Base-by-base conservation (phyloP, 352 stramenopile genomes). In the Elongisporangium prolatum region DNA sequence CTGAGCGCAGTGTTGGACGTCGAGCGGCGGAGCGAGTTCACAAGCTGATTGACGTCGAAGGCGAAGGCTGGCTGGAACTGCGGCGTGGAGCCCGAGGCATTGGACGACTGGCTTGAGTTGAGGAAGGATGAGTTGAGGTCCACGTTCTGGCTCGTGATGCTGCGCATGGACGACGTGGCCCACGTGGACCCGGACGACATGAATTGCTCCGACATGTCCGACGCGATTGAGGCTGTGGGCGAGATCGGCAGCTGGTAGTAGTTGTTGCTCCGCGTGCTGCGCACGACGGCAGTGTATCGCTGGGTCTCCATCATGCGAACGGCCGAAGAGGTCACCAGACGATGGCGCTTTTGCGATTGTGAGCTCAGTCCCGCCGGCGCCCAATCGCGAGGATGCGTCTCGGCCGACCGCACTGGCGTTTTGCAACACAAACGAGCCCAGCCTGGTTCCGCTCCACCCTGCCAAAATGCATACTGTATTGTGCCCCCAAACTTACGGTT, bases 221-320 rank as follows among this genome's bases (percentile, higher is more conserved):
- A 20, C 47, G 47, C 57, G 47, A 20, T 49, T 53, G 64, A 13
- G n/a, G 60, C 40, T 21, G 71, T 60, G 18, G 70, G 54, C 14
- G 68, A 61, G 49, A 81, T 61, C 13, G 75, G 75, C 21, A 86
- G 63, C 58, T 83, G 76, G 65, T 86, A 86, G 57, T 81, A 86
- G 50, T 86, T 86, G 58, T 71, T 73, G 60, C 75, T 86, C 59
- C 68, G 69, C 54, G 73, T 80, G 54, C 73, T 77, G 66, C 75
- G 75, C 71, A 86, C 68, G 44, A 86, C 71, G 50, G 75, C 81
- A 57, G 71, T 71, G 61, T 71, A 76, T 34, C 62, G 62, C 34
- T 50, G 38, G 21, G 61, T 38, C 34, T 86, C 75, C 59, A 83
- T 73, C 48, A 40, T 40, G 20, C 38, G 14, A 17, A 40, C 28